A percentile compares a stretch with the other conserved stretches of the same genome.
Conservation (phyloP, 1,139 yeast species). For the Candida sanyaensis region DNA sequence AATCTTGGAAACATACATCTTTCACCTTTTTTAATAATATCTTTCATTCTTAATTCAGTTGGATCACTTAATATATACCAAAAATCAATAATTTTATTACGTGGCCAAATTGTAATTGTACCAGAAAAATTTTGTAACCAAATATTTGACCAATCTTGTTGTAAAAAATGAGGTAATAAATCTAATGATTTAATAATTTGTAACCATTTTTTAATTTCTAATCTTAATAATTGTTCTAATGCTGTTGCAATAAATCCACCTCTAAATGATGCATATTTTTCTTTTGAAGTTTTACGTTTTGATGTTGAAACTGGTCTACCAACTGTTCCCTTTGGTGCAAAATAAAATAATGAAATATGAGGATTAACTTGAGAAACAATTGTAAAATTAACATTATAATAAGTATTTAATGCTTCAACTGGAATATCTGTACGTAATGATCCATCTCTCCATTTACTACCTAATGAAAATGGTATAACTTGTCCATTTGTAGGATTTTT, state of each 20-base stretch:
- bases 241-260: slow-evolving; percentile 82
- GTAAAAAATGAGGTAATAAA: slow-evolving; percentile 65
- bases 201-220: slow-evolving; percentile 77
- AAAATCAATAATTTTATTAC: slow-evolving; percentile 59
- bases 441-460: slow-evolving; percentile 77
- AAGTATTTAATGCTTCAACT: slow-evolving; percentile 66
- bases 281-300: slow-evolving; percentile 46
- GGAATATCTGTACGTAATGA: slow-evolving; percentile 74
- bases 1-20: slow-evolving; percentile 66
- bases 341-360: slow-evolving; percentile 73
- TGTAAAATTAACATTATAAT: slow-evolving; percentile 74
- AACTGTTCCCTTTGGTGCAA: slow-evolving; percentile 79
- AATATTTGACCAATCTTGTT: slow-evolving; percentile 80
- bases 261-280: slow-evolving; percentile 50
- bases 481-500: slow-evolving; percentile 46
- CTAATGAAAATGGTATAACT: slow-evolving; percentile 69
- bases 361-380: slow-evolving; percentile 85
- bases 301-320: slow-evolving; percentile 71
- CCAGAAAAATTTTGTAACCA: slow-evolving; percentile 79
- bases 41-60: slow-evolving; percentile 52
- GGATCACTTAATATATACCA: slow-evolving; percentile 72
- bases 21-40: slow-evolving; percentile 65
- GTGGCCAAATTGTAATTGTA: slow-evolving; percentile 76
- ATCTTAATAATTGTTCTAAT: slow-evolving; percentile 64
- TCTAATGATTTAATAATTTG: slow-evolving; percentile 66